phyloP scores from a whole-genome alignment of 164 flowering plant species.

The Magnolia changhungtana region DNA sequence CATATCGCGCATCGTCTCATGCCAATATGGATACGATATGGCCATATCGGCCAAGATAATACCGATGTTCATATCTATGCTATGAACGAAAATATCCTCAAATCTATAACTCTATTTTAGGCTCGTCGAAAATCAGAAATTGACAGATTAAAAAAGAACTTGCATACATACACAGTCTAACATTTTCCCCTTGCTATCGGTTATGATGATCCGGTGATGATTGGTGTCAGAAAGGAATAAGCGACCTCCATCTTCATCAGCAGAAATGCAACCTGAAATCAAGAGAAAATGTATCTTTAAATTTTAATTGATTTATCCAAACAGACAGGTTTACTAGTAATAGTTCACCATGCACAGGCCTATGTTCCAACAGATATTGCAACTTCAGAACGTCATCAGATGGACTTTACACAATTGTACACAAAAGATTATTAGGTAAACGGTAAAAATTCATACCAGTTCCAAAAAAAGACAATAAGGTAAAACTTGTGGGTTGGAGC shows the following conservation, averaged over 20 bases:
- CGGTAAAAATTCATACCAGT: not conserved
- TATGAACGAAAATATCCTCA: not conserved
- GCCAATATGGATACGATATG: no score
- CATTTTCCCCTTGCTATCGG: conserved; percentile 54
- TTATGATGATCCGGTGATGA: conserved; percentile 78
- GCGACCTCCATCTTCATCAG: conserved; percentile 60
- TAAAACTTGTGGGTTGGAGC: no score
- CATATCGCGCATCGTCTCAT: no score
- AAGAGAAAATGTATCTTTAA: not conserved
- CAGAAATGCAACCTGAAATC: conserved; percentile 68
- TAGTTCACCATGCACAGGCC: not conserved
- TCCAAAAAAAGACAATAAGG: not conserved
- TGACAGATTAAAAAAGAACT: not conserved
- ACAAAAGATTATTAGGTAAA: no score
- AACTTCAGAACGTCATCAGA: not conserved
- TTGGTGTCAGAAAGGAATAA: conserved; percentile 83
- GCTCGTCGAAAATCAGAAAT: not conserved
- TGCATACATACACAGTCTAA: conserved; percentile 71
- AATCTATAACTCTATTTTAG: not conserved
- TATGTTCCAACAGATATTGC: not conserved
- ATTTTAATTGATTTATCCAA: not conserved
- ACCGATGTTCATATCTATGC: no score
- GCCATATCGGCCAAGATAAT: no score
- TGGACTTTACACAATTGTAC: not conserved
- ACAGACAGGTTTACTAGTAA: not conserved